Percentiles rank a stretch among this genome's conserved stretches.
Conservation (phyloP, 2,329 filamentous ascomycete species). For the Boeremia lycopersici region DNA sequence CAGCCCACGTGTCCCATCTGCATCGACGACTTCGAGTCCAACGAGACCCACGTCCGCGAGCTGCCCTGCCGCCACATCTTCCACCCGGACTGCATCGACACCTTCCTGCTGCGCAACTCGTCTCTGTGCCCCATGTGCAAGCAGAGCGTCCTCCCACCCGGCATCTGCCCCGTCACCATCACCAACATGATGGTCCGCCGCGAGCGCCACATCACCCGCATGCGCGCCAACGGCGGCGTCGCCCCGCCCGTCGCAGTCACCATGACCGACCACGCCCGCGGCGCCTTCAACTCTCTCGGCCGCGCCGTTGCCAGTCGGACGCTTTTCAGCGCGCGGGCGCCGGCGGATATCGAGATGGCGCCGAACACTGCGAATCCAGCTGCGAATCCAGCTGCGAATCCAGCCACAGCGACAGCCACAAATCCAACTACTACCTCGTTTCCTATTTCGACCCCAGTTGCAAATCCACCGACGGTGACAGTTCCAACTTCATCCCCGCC, state of each 20-base stretch:
- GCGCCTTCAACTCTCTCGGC: constrained; percentile 31
- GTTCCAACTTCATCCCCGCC: not conserved
- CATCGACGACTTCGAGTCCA: constrained; percentile 76
- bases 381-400: not conserved
- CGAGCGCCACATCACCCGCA: constrained; percentile 70
- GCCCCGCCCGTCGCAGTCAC: not conserved
- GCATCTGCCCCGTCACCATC: constrained; percentile 53
- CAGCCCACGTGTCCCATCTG: constrained; percentile 93
- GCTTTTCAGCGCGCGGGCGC: constrained; percentile 37
- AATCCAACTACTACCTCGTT: not conserved
- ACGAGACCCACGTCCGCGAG: constrained; percentile 76
- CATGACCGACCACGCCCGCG: not conserved
- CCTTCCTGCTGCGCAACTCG: constrained; percentile 77
- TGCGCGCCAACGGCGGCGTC: constrained; percentile 53
- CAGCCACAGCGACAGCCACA: not conserved
- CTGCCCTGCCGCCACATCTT: constrained; percentile 91
- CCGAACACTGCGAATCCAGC: not conserved
- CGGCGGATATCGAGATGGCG: constrained; percentile 42
- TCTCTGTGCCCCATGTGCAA: constrained; percentile 94
- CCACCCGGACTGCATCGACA: constrained; percentile 89
- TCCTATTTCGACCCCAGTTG: not conserved
- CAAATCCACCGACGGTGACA: not conserved
- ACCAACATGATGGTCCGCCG: constrained; percentile 87
- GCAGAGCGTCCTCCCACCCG: constrained; percentile 75
- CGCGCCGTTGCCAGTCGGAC: constrained; percentile 33